Percentiles rank a stretch among this genome's conserved stretches.
These are phyloP conservation scores for Phytophthora pini DNA, from an alignment of 352 stramenopile species.

Conservation along the genomic window DNA sequence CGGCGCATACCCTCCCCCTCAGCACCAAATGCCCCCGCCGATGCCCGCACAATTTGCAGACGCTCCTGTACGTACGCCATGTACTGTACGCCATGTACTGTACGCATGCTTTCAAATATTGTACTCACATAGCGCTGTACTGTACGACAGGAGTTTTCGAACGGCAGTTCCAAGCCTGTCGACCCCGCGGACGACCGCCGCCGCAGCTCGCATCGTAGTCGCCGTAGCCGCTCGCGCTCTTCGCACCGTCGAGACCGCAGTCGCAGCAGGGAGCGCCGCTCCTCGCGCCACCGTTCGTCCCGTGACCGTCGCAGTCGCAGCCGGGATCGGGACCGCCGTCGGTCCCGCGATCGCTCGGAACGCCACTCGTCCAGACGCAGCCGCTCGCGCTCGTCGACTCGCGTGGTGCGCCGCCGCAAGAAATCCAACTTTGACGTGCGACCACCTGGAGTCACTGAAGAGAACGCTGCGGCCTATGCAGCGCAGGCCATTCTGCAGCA, in stretches of 20 bases:
- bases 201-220: conserved; percentile 45
- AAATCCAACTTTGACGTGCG: conserved; percentile 89
- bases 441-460: conserved; percentile 79
- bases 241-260: conserved; percentile 46
- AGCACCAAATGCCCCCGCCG: conserved; percentile 28
- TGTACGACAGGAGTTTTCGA: conserved; percentile 32
- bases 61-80: conserved; percentile 47
- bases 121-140: conserved; percentile 9
- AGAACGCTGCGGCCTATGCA: conserved; percentile 83
- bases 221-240: conserved; percentile 52
- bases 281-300: conserved; percentile 50
- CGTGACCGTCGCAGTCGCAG: conserved; percentile 51
- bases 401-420: conserved; percentile 60
- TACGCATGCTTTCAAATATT: background rate
- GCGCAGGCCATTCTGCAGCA: conserved; percentile 88
- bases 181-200: conserved; percentile 22
- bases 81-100: background rate
- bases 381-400: conserved; percentile 52
- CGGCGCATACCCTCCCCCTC: conserved; percentile 22
- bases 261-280: conserved; percentile 45
- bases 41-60: conserved; percentile 66
- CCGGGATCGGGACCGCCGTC: conserved; percentile 40
- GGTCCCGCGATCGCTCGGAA: conserved; percentile 45
- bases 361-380: conserved; percentile 50
- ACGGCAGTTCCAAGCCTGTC: conserved; percentile 17